Percentiles rank a stretch among this genome's conserved stretches.
phyloP scores from a whole-genome alignment of 208 protist genomes.

The Endotrypanum monterogeii region DNA sequence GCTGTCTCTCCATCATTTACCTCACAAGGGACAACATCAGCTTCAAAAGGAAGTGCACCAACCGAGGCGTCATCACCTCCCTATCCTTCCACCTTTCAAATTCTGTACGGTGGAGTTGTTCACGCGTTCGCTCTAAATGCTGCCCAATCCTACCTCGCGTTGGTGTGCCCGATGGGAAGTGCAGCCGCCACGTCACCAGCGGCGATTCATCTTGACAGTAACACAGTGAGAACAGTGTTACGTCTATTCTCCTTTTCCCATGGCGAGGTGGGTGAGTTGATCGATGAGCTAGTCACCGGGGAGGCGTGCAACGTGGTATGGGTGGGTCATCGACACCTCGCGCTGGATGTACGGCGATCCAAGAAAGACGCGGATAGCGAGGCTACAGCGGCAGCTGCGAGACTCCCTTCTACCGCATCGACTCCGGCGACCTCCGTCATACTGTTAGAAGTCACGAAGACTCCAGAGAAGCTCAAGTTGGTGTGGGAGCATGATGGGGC shows the following conservation, averaged over 20 bases:
- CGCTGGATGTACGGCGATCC: conserved; percentile 18
- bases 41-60: background rate
- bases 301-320: conserved; percentile 47
- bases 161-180: conserved; percentile 25
- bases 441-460: conserved; percentile 18
- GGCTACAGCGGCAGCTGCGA: background rate
- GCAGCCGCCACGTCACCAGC: conserved; percentile 15
- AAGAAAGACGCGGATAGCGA: background rate
- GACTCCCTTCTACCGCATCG: background rate
- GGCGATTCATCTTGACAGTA: background rate
- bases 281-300: conserved; percentile 48
- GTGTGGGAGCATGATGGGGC: conserved; percentile 17
- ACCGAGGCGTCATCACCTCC: background rate
- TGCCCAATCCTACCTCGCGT: conserved; percentile 27
- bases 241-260: conserved; percentile 25
- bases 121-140: conserved; percentile 35
- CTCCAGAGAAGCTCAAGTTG: conserved; percentile 11
- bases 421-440: conserved; percentile 5
- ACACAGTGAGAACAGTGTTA: conserved; percentile 11
- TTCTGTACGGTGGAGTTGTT: conserved; percentile 47
- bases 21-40: background rate
- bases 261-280: conserved; percentile 47
- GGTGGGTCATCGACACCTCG: conserved; percentile 35
- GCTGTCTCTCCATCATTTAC: background rate
- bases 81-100: conserved; percentile 6